Conservation (phyloP, 257 asterid genomes). For the Solanum bulbocastanum region DNA sequence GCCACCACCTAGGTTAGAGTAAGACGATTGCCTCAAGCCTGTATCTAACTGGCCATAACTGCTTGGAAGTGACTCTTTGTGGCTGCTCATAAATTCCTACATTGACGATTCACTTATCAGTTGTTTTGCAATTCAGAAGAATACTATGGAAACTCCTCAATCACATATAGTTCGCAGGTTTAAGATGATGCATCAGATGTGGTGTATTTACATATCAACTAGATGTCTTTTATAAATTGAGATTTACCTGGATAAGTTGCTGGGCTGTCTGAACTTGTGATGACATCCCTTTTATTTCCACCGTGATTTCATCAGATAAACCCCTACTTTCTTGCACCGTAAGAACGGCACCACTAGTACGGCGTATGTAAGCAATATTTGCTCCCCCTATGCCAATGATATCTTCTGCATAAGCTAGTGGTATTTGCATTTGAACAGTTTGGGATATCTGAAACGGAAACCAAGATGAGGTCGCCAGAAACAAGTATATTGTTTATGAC, state of each 20-base stretch:
- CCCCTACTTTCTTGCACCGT: slow-evolving; percentile 75
- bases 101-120: neutral
- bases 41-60: slow-evolving; percentile 6
- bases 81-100: slow-evolving; percentile 4
- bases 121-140: neutral
- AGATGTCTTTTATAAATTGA: neutral
- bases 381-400: slow-evolving; percentile 75
- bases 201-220: neutral
- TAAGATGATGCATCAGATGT: neutral
- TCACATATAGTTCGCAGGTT: neutral
- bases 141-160: neutral
- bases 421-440: slow-evolving; percentile 50
- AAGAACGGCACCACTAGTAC: slow-evolving; percentile 72
- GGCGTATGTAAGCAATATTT: slow-evolving; percentile 71
- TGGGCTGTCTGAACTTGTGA: slow-evolving; percentile 79
- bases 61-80: slow-evolving; percentile 7
- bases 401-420: slow-evolving; percentile 80
- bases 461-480: neutral
- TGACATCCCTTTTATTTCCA: slow-evolving; percentile 81
- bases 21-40: slow-evolving; percentile 37
- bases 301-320: slow-evolving; percentile 67
- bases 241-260: slow-evolving; percentile 70
- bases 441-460: neutral
- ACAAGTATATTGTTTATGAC: neutral
- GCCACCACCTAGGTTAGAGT: slow-evolving; percentile 42